These are phyloP conservation scores for Grosmannia penicillata DNA, from an alignment of 2,329 filamentous ascomycete genomes.

Conservation along the genomic window DNA sequence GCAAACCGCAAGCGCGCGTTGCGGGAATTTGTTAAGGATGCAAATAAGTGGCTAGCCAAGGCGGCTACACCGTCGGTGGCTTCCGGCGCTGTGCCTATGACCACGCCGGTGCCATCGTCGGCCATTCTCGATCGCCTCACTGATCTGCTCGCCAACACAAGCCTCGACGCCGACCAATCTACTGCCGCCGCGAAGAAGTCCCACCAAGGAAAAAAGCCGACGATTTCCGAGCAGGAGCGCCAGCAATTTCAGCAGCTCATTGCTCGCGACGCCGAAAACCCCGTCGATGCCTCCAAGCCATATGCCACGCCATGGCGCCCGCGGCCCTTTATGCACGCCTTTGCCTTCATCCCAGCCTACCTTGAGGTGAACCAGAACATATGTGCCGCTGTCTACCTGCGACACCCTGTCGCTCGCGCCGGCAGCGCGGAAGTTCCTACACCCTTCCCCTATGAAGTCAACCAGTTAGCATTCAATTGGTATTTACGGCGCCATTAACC, in stretches of 20 bases:
- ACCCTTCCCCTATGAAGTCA: conserved; percentile 57
- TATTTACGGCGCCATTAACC: conserved; percentile 54
- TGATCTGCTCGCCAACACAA: conserved; percentile 23
- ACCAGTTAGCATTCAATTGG: conserved; percentile 83
- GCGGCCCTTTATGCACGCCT: conserved; percentile 73
- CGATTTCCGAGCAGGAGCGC: conserved; percentile 36
- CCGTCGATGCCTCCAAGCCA: conserved; percentile 60
- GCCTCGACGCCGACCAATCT: neutral
- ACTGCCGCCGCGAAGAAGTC: neutral
- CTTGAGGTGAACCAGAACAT: conserved; percentile 97
- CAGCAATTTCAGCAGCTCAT: conserved; percentile 41
- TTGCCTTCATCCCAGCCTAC: conserved; percentile 89
- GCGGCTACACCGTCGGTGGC: conserved; percentile 18
- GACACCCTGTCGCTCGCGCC: conserved; percentile 80
- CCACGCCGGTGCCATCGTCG: conserved; percentile 21
- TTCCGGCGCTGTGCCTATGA: neutral
- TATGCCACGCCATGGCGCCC: conserved; percentile 88
- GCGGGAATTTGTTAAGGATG: conserved; percentile 53
- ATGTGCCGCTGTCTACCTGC: conserved; percentile 85
- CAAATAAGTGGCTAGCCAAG: conserved; percentile 47
- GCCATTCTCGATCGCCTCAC: conserved; percentile 38
- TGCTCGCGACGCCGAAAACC: conserved; percentile 55
- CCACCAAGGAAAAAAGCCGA: neutral
- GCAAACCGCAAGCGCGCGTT: conserved; percentile 64
- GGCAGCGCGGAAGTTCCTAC: conserved; percentile 73